Evolutionary conservation across 2,329 filamentous ascomycete species (phyloP).

Genomic region (Penicillium frequentans): DNA sequence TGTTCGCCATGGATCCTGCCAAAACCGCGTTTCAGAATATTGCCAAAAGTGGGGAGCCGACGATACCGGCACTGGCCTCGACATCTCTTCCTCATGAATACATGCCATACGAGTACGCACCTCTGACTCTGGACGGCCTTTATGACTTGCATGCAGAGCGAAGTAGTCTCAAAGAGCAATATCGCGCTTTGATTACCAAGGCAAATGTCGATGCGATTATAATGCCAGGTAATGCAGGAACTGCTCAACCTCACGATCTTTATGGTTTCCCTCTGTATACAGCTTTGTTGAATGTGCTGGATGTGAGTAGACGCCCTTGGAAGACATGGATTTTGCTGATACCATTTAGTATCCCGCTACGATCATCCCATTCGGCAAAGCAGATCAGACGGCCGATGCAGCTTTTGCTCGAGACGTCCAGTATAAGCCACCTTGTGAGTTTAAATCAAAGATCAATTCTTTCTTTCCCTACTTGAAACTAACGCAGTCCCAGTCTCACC

Average conservation of each 20-base stretch:
- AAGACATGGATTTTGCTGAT: neutral
- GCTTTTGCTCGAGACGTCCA: conserved; percentile 12
- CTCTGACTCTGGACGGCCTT: conserved; percentile 38
- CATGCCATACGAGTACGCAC: conserved; percentile 6
- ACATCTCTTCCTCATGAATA: conserved; percentile 17
- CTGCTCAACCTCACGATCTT: conserved; percentile 53
- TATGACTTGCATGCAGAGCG: conserved; percentile 46
- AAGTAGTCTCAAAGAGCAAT: conserved; percentile 36
- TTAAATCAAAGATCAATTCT: neutral
- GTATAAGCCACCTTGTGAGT: conserved; percentile 20
- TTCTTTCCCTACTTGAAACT: neutral
- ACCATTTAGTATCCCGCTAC: conserved; percentile 47
- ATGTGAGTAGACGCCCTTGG: conserved; percentile 37
- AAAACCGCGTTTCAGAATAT: conserved; percentile 30
- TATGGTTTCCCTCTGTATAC: conserved; percentile 41
- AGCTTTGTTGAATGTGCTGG: conserved; percentile 50
- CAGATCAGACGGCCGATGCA: conserved; percentile 41
- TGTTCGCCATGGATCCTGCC: conserved; percentile 16
- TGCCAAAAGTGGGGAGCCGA: conserved; percentile 41
- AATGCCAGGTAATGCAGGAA: conserved; percentile 50
- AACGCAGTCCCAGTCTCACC: neutral
- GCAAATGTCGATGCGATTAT: conserved; percentile 51
- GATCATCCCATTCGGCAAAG: conserved; percentile 46
- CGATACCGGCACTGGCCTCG: conserved; percentile 14
- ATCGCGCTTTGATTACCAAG: conserved; percentile 41